Evolutionary conservation across 805 yeast genomes (phyloP), one percentile per base, ranked within the genome.

Genomic region (Hanseniaspora lachancei): DNA sequence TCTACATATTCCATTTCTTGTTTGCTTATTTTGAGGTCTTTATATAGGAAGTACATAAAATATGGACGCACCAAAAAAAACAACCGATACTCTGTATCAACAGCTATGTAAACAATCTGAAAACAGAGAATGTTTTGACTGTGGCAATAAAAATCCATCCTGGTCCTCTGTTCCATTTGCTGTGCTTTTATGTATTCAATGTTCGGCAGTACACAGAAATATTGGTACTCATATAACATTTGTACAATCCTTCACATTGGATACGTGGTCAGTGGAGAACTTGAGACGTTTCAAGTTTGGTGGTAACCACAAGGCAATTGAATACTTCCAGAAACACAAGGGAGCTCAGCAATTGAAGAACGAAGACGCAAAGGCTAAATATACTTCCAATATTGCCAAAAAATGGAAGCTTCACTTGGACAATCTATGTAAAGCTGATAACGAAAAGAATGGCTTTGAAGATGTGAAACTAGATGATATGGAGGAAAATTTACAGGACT

Each of bases 141-240:
- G 98, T 70, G 78, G 84, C 54, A 86, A 89, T 63, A 88, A 86
- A 66, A 89, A 89, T 68, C 97, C 98, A 39, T 88, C 97, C 0
- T 93, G 98, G 98, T 87, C 98, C 3, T 91, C 97, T 15, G 89
- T 91, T 55, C 96, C 97, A 15, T 91, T 87, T 70, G 98, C 97
- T 56, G 86, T 89, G 53, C 78, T 89, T 67, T 72, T 93, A 58
- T 93, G 98, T 73, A 76, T 89, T 58, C 95, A 93, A 68, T 93
- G 98, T 70, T 86, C 96, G 54, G 89, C 97, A 3, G 88, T 85
- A 53, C 98, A 93, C 73, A 80, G 98, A 70, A 89, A 89, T 68
- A 71, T 93, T 71, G 98, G 98, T 58, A 97, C 89, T 40, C 98
- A 93, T 68, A 83, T 93, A 64, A 80, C 97, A 40, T 93, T 93